Evolutionary conservation across 768 basidiomycete genomes (phyloP), one percentile per base, ranked within the genome.

Genomic region (Russula brevipes): DNA sequence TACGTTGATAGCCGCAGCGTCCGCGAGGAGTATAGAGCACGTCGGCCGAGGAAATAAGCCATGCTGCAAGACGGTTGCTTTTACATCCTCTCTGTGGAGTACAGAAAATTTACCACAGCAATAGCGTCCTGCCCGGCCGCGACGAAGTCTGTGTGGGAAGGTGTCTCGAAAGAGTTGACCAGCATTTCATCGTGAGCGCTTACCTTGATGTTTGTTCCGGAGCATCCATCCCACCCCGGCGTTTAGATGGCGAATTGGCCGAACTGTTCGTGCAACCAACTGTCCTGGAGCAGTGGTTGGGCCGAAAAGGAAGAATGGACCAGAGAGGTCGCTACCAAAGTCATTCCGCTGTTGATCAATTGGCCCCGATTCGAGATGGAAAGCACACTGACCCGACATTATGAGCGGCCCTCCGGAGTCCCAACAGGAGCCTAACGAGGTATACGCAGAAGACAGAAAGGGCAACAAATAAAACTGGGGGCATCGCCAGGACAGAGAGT

Each of bases 1-100:
- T 39, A 61, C 66, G 47, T 66, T 68, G 35, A 68, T 66, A 41
- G 60, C 54, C 1, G 11, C 52, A 3, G 54, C 31, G 31, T 68
- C 66, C 17, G 66, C 66, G 33, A 68, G 59, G 36, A 30, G 24
- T 10, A 68, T 12, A 5, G 14, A 3, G 12, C 9, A 5, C 2
- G 35, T 16, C 16, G 55, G 11, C 16, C 14, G 33, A 44, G 66
- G 66, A 11, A 60, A 55, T 19, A 35, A 31, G 17, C 36, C 53
- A 30, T 38, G 38, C 66, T 65, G 11, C 24, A 33, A 36, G 30
- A 17, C 36, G 11, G 19, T 51, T 2, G 38, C 12, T n/a, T 35
- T 17, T 58, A n/a, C 4, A 16, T 36, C 8, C 12, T 16, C 30
- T 19, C 49, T 2, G 4, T 10, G 10, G 8, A 24, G n/a, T 6